Percentiles rank a stretch among this genome's conserved stretches.
phyloP scores from a whole-genome alignment of 805 yeast species.

The Saturnispora zaruensis region DNA sequence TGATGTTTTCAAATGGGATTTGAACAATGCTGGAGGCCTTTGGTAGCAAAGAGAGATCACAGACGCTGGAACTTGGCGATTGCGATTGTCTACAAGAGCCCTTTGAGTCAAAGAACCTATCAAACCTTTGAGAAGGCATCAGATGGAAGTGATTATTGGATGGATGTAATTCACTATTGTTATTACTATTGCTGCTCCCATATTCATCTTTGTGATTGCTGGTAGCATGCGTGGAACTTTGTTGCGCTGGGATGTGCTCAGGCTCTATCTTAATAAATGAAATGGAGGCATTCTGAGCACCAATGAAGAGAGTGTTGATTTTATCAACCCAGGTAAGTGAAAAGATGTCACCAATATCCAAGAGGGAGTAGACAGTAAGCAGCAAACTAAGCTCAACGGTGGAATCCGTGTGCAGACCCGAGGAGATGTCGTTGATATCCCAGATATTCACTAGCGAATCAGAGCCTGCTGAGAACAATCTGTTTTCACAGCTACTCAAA shows the following conservation, averaged over 20 bases:
- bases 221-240: too few relatives aligned
- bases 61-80: not conserved
- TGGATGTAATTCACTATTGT: constrained; percentile 12
- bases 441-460: constrained; percentile 86
- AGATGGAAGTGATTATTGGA: constrained; percentile 27
- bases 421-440: constrained; percentile 40
- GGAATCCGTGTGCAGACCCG: not conserved
- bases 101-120: constrained; percentile 80
- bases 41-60: constrained; percentile 10
- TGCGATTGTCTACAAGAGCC: constrained; percentile 33
- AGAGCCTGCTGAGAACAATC: constrained; percentile 76
- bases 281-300: constrained; percentile 87
- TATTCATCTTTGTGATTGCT: constrained; percentile 8
- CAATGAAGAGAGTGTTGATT: constrained; percentile 61
- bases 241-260: not conserved
- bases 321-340: constrained; percentile 62
- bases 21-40: constrained; percentile 44
- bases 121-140: constrained; percentile 61
- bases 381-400: constrained; percentile 24
- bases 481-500: constrained; percentile 43
- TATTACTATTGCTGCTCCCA: not conserved
- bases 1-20: constrained; percentile 55
- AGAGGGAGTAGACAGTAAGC: constrained; percentile 71
- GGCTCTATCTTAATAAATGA: constrained; percentile 52
- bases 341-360: constrained; percentile 92